A percentile compares a stretch with the other conserved stretches of the same genome.
phyloP scores from a whole-genome alignment of 495 filamentous ascomycete species.

The Xylaria palmicola region DNA sequence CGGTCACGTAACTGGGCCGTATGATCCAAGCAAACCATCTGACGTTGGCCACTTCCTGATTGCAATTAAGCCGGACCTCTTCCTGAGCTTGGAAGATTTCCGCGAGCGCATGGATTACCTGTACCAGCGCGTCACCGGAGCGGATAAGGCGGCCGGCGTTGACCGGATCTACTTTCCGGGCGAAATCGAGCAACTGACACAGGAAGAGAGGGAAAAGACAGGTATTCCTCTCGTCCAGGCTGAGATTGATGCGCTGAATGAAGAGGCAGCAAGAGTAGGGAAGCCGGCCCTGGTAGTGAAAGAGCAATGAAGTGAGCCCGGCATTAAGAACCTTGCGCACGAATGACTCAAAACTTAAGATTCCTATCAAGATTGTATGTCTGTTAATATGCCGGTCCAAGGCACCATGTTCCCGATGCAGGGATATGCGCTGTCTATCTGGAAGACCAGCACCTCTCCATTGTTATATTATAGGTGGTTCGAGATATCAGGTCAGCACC shows the following conservation, averaged over 20 bases:
- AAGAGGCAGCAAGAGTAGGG: constrained; percentile 61
- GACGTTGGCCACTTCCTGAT: constrained; percentile 78
- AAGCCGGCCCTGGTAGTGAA: constrained; percentile 21
- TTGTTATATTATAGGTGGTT: not conserved
- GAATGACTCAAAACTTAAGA: no score
- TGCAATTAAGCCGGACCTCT: constrained; percentile 74
- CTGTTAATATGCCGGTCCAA: not conserved
- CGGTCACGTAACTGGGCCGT: constrained; percentile 68
- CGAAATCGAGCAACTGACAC: constrained; percentile 66
- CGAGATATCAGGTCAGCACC: not conserved
- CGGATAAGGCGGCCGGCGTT: constrained; percentile 67
- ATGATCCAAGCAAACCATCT: constrained; percentile 64
- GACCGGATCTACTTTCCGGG: constrained; percentile 77
- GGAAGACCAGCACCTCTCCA: not conserved
- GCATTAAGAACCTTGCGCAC: not conserved
- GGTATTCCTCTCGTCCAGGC: constrained; percentile 67
- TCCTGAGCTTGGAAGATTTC: constrained; percentile 68
- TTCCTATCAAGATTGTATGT: no score
- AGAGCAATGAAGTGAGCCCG: not conserved
- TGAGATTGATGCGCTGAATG: constrained; percentile 66
- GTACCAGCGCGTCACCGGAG: constrained; percentile 61
- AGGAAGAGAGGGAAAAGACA: constrained; percentile 51
- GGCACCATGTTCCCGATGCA: not conserved
- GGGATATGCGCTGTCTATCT: not conserved
- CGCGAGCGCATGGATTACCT: constrained; percentile 67